Percentiles rank a stretch among this genome's conserved stretches.
phyloP scores from a whole-genome alignment of 1,284 basidiomycete genomes.

The Neonothopanus nambi region DNA sequence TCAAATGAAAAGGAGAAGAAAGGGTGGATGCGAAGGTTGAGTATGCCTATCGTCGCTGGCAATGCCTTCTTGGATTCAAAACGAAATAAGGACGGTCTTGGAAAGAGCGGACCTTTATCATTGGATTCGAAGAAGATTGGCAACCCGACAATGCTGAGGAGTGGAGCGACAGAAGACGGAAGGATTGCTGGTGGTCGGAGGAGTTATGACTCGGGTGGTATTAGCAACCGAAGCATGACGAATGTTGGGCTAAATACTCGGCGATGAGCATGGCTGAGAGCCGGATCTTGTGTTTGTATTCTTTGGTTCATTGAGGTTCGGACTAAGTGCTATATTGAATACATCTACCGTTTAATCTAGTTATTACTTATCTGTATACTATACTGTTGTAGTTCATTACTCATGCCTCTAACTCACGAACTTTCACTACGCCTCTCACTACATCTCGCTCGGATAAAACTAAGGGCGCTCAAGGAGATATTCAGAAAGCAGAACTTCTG shows the following conservation, averaged over 20 bases:
- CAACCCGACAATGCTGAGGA: constrained; percentile 39
- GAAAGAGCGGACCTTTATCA: constrained; percentile 32
- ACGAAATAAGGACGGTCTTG: constrained; percentile 24
- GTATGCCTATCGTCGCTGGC: constrained; percentile 67
- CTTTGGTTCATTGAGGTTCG: neutral
- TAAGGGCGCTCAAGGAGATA: no score
- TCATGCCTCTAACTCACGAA: no score
- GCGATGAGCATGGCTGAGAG: constrained; percentile 23
- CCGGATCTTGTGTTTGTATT: neutral
- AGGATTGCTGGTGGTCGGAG: constrained; percentile 33
- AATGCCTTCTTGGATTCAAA: constrained; percentile 54
- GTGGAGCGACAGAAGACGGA: constrained; percentile 39
- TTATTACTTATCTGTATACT: neutral
- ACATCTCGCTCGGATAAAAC: no score
- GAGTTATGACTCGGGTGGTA: constrained; percentile 45
- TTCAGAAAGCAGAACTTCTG: no score
- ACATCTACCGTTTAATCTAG: neutral
- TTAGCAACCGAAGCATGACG: constrained; percentile 45
- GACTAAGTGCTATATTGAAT: neutral
- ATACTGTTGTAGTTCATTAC: neutral
- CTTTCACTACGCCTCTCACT: no score
- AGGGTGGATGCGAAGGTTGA: constrained; percentile 74
- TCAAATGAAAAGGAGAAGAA: constrained; percentile 55
- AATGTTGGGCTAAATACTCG: constrained; percentile 34
- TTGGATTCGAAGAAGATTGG: constrained; percentile 46